Evolutionary conservation across 257 asterid genomes (phyloP).

Genomic region (Pogostemon cablin): DNA sequence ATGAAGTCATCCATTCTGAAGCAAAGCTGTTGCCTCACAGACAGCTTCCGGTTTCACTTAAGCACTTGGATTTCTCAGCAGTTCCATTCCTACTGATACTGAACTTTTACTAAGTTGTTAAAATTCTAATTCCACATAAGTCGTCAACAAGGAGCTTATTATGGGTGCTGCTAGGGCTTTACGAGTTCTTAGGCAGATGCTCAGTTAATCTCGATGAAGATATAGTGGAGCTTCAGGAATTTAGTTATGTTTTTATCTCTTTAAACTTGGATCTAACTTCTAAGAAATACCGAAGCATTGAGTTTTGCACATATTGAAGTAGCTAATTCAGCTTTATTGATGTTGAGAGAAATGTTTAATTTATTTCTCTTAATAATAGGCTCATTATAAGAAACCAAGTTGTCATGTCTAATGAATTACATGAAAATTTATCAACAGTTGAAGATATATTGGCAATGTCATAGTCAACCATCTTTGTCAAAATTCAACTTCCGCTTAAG

Average conservation of each 20-base stretch:
- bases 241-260: constrained; percentile 1
- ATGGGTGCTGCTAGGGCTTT: not conserved
- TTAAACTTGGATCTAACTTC: not conserved
- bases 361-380: not conserved
- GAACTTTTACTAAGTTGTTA: not conserved
- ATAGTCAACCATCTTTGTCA: not conserved
- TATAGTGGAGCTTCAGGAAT: not conserved
- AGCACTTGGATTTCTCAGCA: not conserved
- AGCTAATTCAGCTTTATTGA: not conserved
- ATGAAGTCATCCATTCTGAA: not conserved
- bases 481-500: not conserved
- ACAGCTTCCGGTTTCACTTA: not conserved
- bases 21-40: not conserved
- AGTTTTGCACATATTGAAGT: not conserved
- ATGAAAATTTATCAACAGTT: not conserved
- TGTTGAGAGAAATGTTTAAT: not conserved
- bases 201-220: not conserved
- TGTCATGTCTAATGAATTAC: not conserved
- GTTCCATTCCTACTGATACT: not conserved
- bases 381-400: not conserved
- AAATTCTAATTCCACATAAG: not conserved
- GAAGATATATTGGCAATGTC: not conserved
- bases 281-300: not conserved
- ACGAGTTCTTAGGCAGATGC: not conserved
- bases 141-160: not conserved